Conservation (phyloP, 768 basidiomycete genomes). For the Amanita inopinata region DNA sequence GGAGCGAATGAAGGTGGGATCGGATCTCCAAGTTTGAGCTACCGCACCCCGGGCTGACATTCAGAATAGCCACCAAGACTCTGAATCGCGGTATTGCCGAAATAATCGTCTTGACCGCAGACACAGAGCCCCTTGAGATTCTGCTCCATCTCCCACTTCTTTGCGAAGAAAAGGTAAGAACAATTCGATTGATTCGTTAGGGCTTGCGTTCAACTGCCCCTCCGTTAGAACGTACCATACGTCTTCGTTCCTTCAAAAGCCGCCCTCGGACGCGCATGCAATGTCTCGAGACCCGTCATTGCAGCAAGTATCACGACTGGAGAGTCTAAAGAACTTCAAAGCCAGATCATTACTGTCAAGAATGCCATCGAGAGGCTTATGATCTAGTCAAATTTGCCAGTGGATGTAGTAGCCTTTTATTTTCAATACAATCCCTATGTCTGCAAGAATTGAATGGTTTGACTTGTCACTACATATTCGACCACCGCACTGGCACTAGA, state of each 20-base stretch:
- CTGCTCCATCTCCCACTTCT: constrained; percentile 92
- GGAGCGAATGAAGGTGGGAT: constrained; percentile 91
- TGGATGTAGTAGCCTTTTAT: too few relatives aligned
- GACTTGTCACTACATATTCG: too few relatives aligned
- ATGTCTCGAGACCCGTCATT: constrained; percentile 91
- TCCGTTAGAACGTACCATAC: constrained; percentile 84
- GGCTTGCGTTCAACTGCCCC: background rate
- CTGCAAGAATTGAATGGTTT: too few relatives aligned
- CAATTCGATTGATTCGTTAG: background rate
- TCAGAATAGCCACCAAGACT: constrained; percentile 79
- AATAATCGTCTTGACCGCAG: constrained; percentile 92
- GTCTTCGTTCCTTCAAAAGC: constrained; percentile 94
- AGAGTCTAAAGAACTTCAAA: constrained; percentile 82
- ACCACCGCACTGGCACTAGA: too few relatives aligned
- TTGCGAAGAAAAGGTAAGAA: constrained; percentile 90
- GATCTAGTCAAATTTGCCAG: constrained; percentile 20
- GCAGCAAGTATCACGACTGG: constrained; percentile 95
- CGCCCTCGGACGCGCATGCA: constrained; percentile 91
- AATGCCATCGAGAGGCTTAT: constrained; percentile 64
- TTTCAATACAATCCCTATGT: too few relatives aligned
- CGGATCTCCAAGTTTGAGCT: background rate
- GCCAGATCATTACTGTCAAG: constrained; percentile 86
- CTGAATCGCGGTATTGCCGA: constrained; percentile 97
- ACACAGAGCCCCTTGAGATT: constrained; percentile 97
- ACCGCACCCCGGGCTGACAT: constrained; percentile 7